phyloP scores from a whole-genome alignment of 129 eudicot species.

The Silybum marianum region DNA sequence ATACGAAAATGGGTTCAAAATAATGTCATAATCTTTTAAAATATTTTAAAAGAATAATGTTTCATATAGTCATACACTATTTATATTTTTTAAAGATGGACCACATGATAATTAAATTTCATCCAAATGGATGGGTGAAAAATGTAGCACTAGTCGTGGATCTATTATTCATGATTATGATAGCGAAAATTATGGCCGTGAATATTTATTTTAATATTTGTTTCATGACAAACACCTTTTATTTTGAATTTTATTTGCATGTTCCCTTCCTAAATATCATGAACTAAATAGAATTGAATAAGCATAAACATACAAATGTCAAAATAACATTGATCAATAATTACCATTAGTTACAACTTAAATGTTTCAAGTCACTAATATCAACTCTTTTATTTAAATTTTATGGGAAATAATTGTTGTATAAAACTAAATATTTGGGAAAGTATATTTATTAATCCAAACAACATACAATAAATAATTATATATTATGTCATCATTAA shows the following conservation, averaged over 20 bases:
- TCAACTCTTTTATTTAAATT: no score
- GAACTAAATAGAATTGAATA: no score
- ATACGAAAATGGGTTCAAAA: not conserved
- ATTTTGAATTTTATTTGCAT: not conserved
- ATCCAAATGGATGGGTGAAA: not conserved
- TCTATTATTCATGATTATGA: not conserved
- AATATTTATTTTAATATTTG: not conserved
- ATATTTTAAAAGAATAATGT: not conserved
- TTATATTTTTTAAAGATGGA: not conserved
- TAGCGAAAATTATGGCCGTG: not conserved
- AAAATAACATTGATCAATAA: no score
- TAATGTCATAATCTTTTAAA: not conserved
- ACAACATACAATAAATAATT: not conserved
- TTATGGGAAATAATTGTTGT: no score
- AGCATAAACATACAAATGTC: not conserved
- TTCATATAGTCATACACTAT: not conserved
- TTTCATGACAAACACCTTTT: not conserved
- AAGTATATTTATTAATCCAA: no score
- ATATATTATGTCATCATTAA: not conserved
- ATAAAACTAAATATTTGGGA: no score
- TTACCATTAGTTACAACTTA: no score
- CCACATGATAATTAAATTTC: not conserved
- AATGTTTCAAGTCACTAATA: no score
- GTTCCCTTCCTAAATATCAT: not conserved
- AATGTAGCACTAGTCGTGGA: not conserved